phyloP scores from a whole-genome alignment of 768 basidiomycete species.

The Pisolithus marmoratus region DNA sequence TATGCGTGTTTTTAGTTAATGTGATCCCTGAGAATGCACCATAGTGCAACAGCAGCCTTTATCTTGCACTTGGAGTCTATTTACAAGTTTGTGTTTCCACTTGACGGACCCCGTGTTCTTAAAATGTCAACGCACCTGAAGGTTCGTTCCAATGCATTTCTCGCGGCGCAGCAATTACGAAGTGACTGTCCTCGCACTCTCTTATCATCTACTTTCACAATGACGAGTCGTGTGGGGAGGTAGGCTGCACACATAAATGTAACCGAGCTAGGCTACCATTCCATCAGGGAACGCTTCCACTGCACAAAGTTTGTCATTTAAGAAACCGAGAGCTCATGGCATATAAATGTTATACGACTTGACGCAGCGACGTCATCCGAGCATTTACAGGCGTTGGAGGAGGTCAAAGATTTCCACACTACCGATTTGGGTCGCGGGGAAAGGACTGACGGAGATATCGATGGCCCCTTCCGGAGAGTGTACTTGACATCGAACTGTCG shows the following conservation, averaged over 20 bases:
- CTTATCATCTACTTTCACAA: slow-evolving; percentile 16
- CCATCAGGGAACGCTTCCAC: slow-evolving; percentile 10
- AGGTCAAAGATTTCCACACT: slow-evolving; percentile 46
- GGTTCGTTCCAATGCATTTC: slow-evolving; percentile 11
- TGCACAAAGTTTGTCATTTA: not conserved
- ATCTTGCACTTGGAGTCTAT: no score
- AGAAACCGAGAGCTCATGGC: slow-evolving; percentile 10
- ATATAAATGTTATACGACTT: slow-evolving; percentile 37
- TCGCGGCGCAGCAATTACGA: slow-evolving; percentile 8
- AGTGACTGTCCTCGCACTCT: not conserved
- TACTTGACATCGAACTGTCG: slow-evolving; percentile 34
- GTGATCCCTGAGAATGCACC: no score
- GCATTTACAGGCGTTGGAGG: slow-evolving; percentile 43
- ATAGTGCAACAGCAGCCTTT: no score
- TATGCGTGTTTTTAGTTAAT: no score
- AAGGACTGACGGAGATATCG: slow-evolving; percentile 51
- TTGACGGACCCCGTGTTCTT: slow-evolving; percentile 1
- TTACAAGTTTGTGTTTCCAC: no score
- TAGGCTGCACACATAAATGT: slow-evolving; percentile 16
- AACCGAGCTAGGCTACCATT: slow-evolving; percentile 8
- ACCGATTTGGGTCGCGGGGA: slow-evolving; percentile 53
- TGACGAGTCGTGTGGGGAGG: slow-evolving; percentile 4
- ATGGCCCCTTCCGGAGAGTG: slow-evolving; percentile 36
- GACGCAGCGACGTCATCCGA: slow-evolving; percentile 42
- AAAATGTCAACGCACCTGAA: slow-evolving; percentile 10